Evolutionary conservation across 345 rosid genomes (phyloP).

Genomic region (Jatropha curcas): DNA sequence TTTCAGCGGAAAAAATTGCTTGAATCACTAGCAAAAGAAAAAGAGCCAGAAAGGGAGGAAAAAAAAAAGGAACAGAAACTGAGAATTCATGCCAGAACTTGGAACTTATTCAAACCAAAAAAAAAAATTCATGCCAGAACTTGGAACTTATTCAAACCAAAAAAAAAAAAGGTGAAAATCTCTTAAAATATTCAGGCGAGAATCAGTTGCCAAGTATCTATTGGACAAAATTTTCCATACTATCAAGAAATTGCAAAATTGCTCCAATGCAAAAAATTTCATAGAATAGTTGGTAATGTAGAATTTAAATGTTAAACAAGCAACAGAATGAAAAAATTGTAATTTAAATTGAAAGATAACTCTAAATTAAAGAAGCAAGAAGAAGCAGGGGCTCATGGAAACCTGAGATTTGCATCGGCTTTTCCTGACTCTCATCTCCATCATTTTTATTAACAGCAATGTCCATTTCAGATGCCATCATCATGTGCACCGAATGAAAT

Average conservation of each 20-base stretch:
- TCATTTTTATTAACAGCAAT: constrained; percentile 39
- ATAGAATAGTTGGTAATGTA: neutral
- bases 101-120: neutral
- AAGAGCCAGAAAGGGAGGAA: neutral
- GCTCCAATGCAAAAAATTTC: neutral
- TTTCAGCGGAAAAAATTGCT: constrained; percentile 61
- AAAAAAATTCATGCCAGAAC: neutral
- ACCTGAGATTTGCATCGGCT: constrained; percentile 50
- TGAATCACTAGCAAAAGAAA: constrained; percentile 42
- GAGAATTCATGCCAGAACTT: neutral
- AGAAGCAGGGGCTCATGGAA: neutral
- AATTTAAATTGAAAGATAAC: neutral
- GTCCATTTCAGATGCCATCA: constrained; percentile 44
- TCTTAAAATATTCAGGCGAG: neutral
- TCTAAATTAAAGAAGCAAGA: constrained; percentile 3
- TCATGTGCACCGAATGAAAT: constrained; percentile 50
- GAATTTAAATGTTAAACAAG: neutral
- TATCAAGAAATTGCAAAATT: neutral
- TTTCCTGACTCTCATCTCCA: constrained; percentile 41
- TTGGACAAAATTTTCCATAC: neutral
- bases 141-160: neutral
- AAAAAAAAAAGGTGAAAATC: neutral
- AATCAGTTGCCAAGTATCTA: neutral
- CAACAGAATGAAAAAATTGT: neutral
- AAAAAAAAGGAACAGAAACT: neutral